Evolutionary conservation across 805 yeast genomes (phyloP).

Genomic region (Metschnikowia proteae): DNA sequence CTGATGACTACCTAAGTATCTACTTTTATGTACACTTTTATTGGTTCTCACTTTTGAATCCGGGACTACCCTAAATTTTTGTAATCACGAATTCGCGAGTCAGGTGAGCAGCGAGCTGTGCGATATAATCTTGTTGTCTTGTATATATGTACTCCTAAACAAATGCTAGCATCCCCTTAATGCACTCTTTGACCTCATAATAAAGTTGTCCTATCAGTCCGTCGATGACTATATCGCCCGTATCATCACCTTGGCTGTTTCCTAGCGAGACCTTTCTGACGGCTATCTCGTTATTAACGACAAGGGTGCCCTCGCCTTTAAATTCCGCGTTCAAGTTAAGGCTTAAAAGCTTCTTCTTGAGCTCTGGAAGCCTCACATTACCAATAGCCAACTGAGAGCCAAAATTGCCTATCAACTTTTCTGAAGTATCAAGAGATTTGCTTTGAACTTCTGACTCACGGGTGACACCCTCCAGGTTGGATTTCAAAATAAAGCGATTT

Average conservation of each 20-base stretch:
- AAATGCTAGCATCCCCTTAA: conserved; percentile 71
- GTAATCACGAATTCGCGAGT: not conserved
- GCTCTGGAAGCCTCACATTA: conserved; percentile 77
- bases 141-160: conserved; percentile 34
- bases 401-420: not conserved
- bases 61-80: conserved; percentile 9
- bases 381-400: conserved; percentile 63
- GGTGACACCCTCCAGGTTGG: not conserved
- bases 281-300: conserved; percentile 73
- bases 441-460: not conserved
- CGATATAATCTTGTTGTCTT: not conserved
- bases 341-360: conserved; percentile 57
- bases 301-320: conserved; percentile 88
- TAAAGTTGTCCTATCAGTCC: conserved; percentile 74
- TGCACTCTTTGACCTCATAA: conserved; percentile 69
- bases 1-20: not conserved
- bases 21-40: conserved; percentile 4
- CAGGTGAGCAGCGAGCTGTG: not conserved
- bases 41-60: conserved; percentile 14
- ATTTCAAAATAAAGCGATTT: conserved; percentile 12
- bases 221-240: conserved; percentile 82
- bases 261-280: conserved; percentile 59
- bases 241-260: conserved; percentile 43
- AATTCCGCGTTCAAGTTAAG: conserved; percentile 76
- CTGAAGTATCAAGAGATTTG: not conserved